Evolutionary conservation across 192 early-diverging fungal genomes (phyloP).

Genomic region (Podila horticola): DNA sequence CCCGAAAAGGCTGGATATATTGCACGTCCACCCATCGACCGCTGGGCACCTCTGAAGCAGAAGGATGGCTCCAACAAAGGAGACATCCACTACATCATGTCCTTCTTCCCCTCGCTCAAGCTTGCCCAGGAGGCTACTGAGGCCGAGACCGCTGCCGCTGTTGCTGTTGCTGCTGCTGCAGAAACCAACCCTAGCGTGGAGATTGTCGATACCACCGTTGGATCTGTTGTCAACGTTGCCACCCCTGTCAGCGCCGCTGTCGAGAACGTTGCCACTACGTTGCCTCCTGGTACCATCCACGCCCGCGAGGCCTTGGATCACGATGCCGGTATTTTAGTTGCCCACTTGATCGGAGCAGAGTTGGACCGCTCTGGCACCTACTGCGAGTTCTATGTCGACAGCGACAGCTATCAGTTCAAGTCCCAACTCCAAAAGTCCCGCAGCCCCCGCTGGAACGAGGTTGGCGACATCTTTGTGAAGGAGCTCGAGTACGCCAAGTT

Average conservation of each 20-base stretch:
- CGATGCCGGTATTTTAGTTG: slow-evolving; percentile 42
- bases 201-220: slow-evolving; percentile 8
- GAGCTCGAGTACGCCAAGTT: slow-evolving; percentile 69
- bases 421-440: slow-evolving; percentile 46
- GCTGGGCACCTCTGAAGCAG: slow-evolving; percentile 65
- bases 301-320: slow-evolving; percentile 37
- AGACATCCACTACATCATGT: slow-evolving; percentile 65
- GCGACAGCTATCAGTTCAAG: slow-evolving; percentile 42
- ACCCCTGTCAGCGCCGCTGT: slow-evolving; percentile 15
- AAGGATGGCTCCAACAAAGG: slow-evolving; percentile 69
- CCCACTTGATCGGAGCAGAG: slow-evolving; percentile 31
- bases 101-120: slow-evolving; percentile 62
- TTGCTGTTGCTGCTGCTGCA: slow-evolving; percentile 4
- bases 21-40: slow-evolving; percentile 23
- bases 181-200: slow-evolving; percentile 5
- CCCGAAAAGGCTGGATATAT: slow-evolving; percentile 43
- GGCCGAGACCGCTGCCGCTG: slow-evolving; percentile 28
- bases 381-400: slow-evolving; percentile 48
- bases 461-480: slow-evolving; percentile 63
- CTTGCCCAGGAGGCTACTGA: slow-evolving; percentile 40
- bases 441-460: slow-evolving; percentile 53
- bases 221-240: slow-evolving; percentile 21
- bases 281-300: slow-evolving; percentile 24
- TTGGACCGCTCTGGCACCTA: slow-evolving; percentile 41
- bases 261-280: slow-evolving; percentile 10